phyloP scores from a whole-genome alignment of 148 eudicot species.

The Dianthus caryophyllus region DNA sequence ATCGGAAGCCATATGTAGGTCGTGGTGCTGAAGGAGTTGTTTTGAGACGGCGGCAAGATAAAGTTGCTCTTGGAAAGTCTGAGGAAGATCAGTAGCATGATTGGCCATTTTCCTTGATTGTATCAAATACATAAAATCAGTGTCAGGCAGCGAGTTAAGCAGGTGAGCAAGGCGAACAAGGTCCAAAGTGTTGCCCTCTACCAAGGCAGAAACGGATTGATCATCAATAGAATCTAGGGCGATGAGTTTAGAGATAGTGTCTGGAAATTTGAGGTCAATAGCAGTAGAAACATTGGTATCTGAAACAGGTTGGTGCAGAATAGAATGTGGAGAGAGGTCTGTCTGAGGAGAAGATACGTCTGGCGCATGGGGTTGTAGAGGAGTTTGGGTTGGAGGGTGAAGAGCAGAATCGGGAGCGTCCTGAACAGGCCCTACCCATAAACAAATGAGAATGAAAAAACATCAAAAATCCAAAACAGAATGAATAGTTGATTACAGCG shows the following conservation, averaged over 20 bases:
- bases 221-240: slow-evolving; percentile 14
- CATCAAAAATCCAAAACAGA: no score
- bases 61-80: slow-evolving; percentile 56
- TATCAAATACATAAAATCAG: slow-evolving; percentile 45
- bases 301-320: slow-evolving; percentile 10
- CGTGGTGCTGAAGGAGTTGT: slow-evolving; percentile 46
- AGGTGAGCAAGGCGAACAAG: slow-evolving; percentile 53
- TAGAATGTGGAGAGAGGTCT: slow-evolving; percentile 7
- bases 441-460: no score
- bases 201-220: slow-evolving; percentile 23
- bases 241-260: slow-evolving; percentile 16
- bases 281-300: slow-evolving; percentile 14
- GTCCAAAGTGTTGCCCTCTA: slow-evolving; percentile 31
- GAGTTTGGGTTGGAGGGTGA: slow-evolving; percentile 14
- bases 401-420: slow-evolving; percentile 43
- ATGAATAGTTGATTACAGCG: no score
- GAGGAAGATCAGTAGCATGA: slow-evolving; percentile 28
- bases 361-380: slow-evolving; percentile 15
- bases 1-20: slow-evolving; percentile 27
- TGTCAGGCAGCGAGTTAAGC: slow-evolving; percentile 46
- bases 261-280: slow-evolving; percentile 10
- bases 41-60: slow-evolving; percentile 50
- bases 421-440: slow-evolving; percentile 91
- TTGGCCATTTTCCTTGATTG: slow-evolving; percentile 34
- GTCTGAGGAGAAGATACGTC: slow-evolving; percentile 21